phyloP scores from a whole-genome alignment of 306 rosid species.

The Cucumis melo region DNA sequence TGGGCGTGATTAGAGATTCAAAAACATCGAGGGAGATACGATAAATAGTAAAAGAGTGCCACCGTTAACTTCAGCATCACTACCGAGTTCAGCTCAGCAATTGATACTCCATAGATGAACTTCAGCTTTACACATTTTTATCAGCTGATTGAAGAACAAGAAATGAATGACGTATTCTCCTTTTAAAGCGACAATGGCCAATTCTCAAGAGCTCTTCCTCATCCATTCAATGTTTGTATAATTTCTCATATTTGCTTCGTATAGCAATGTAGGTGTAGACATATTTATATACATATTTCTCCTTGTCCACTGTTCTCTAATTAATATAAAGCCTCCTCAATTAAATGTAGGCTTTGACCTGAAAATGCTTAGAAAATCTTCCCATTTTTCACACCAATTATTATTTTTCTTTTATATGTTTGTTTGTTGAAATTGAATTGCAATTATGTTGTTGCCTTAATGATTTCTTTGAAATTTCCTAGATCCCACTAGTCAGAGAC shows the following conservation, averaged over 20 bases:
- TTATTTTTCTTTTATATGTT: not conserved
- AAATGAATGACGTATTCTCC: not conserved
- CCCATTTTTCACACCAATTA: not conserved
- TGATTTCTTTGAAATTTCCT: not conserved
- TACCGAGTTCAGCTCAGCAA: not conserved
- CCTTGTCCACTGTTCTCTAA: not conserved
- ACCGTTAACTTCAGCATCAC: not conserved
- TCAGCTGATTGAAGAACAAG: not conserved
- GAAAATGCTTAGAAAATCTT: not conserved
- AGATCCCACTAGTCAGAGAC: not conserved
- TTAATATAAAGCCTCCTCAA: not conserved
- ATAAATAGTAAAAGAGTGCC: not conserved
- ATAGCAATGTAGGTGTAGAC: not conserved
- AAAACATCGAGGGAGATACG: not conserved
- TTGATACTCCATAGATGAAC: not conserved
- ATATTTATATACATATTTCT: not conserved
- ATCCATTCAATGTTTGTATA: not conserved
- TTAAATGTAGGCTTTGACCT: not conserved
- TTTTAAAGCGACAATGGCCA: not conserved
- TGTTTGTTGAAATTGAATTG: not conserved
- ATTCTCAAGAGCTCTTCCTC: not conserved
- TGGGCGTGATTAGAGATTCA: conserved; percentile 31
- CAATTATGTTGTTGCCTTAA: not conserved
- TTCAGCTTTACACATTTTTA: not conserved
- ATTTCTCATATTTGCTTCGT: not conserved